These are phyloP conservation scores for Citeromyces hawaiiensis DNA, from an alignment of 1,139 yeast genomes.

Conservation along the genomic window DNA sequence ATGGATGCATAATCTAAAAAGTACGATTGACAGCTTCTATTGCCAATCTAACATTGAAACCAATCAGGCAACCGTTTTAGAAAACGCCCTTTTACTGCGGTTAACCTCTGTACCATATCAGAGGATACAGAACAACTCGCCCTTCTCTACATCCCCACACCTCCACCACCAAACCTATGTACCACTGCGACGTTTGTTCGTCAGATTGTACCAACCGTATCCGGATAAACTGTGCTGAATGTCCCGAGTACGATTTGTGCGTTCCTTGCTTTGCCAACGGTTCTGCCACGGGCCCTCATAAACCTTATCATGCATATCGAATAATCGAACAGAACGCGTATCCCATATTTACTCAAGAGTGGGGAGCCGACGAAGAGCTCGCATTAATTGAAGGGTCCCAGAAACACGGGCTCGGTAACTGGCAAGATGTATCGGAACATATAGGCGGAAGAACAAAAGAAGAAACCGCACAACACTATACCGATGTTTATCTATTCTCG, in stretches of 20 bases:
- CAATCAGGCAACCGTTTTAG: too few species aligned
- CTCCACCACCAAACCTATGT: constrained; percentile 22
- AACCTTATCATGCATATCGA: constrained; percentile 88
- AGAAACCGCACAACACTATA: constrained; percentile 80
- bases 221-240: constrained; percentile 81
- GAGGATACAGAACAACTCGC: too few species aligned
- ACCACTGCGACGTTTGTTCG: constrained; percentile 92
- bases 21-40: too few species aligned
- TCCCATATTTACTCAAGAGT: constrained; percentile 77
- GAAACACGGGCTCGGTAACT: constrained; percentile 83
- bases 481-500: constrained; percentile 53
- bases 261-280: constrained; percentile 95
- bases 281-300: constrained; percentile 64
- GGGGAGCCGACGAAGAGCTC: constrained; percentile 99
- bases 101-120: too few species aligned
- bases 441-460: constrained; percentile 88
- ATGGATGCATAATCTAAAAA: too few species aligned
- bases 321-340: constrained; percentile 91
- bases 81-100: too few species aligned
- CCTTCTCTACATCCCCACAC: neutral
- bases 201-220: constrained; percentile 90
- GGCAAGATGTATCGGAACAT: constrained; percentile 95
- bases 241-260: constrained; percentile 88
- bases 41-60: too few species aligned
- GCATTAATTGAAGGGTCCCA: constrained; percentile 82